Evolutionary conservation across 371 early-diverging fungal species (phyloP).

Genomic region (Catenaria anguillulae): DNA sequence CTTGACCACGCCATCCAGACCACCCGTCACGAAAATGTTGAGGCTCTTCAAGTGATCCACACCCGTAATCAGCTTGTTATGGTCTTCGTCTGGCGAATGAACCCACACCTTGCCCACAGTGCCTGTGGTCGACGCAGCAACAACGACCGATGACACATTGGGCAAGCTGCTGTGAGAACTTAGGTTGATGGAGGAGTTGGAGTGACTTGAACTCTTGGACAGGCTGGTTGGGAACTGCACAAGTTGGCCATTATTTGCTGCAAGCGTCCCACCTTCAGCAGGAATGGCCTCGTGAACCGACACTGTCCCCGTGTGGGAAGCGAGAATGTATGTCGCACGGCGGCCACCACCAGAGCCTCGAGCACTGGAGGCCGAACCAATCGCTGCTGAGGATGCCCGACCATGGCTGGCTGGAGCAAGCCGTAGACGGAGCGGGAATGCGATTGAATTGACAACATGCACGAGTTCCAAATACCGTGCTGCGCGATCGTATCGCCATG

Average conservation of each 20-base stretch:
- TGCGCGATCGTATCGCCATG: background rate
- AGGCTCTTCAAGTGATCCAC: background rate
- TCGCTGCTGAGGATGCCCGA: background rate
- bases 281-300: background rate
- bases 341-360: too few relatives aligned
- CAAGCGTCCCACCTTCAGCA: too few relatives aligned
- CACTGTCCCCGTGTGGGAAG: background rate
- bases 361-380: background rate
- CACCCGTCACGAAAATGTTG: background rate
- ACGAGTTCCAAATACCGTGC: background rate
- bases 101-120: background rate
- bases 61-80: background rate
- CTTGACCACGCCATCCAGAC: constrained; percentile 4
- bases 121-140: background rate
- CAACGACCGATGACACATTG: background rate
- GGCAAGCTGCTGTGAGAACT: background rate
- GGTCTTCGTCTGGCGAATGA: constrained; percentile 6
- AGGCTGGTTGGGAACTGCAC: too few relatives aligned
- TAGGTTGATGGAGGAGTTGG: too few relatives aligned
- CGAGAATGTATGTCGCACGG: background rate
- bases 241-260: too few relatives aligned
- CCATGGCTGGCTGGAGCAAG: background rate
- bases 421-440: background rate
- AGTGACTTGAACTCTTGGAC: too few relatives aligned
- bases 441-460: background rate